Evolutionary conservation across 2,329 filamentous ascomycete species (phyloP).

Genomic region (Arachnomyces sp.): DNA sequence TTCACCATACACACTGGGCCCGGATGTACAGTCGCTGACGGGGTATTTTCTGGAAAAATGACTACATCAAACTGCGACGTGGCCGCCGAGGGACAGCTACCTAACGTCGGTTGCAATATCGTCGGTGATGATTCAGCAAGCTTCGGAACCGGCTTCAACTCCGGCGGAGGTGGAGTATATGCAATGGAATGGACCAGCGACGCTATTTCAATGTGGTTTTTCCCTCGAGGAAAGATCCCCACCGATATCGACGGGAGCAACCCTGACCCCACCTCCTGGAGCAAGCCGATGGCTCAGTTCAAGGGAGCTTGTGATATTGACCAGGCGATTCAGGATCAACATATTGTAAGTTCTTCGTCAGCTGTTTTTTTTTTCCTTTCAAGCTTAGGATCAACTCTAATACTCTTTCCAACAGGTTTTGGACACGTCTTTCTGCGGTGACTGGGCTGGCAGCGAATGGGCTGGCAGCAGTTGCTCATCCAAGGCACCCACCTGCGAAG

Average conservation of each 20-base stretch:
- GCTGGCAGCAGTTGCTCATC: conserved; percentile 47
- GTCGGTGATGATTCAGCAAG: conserved; percentile 44
- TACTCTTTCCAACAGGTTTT: conserved; percentile 34
- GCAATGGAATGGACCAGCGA: conserved; percentile 68
- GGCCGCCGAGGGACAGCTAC: conserved; percentile 33
- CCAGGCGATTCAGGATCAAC: conserved; percentile 61
- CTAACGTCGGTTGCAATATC: conserved; percentile 55
- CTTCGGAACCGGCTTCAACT: conserved; percentile 66
- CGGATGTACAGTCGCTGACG: conserved; percentile 51
- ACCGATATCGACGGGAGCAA: conserved; percentile 51
- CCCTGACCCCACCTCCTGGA: conserved; percentile 64
- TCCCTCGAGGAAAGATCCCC: conserved; percentile 61
- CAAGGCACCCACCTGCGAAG: conserved; percentile 56
- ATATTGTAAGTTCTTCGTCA: conserved; percentile 45
- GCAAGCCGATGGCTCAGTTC: conserved; percentile 61
- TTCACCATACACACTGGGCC: conserved; percentile 61
- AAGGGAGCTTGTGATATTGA: conserved; percentile 63
- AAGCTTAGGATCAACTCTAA: conserved; percentile 4
- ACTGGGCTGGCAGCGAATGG: conserved; percentile 71
- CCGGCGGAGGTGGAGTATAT: conserved; percentile 60
- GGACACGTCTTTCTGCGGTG: conserved; percentile 75
- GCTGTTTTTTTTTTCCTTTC: background rate
- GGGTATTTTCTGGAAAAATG: conserved; percentile 40
- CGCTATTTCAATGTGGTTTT: conserved; percentile 75
- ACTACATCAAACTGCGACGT: conserved; percentile 53